These are phyloP conservation scores for Aspergillus sojae DNA, from an alignment of 2,329 filamentous ascomycete genomes.

Conservation along the genomic window DNA sequence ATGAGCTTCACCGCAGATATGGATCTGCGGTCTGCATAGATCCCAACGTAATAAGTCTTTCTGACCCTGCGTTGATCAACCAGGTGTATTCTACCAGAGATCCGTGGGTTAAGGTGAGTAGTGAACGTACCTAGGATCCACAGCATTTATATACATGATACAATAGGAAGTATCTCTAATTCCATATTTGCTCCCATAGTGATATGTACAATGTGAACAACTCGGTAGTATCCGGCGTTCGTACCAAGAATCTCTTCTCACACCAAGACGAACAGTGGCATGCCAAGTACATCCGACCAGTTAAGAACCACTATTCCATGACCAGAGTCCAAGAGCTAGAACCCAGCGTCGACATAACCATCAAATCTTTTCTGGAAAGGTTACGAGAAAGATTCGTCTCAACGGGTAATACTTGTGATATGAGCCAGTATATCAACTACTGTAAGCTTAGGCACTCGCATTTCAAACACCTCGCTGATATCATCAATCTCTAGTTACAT, in stretches of 20 bases:
- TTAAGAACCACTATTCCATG: constrained; percentile 28
- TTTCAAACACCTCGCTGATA: neutral
- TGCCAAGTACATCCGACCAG: constrained; percentile 26
- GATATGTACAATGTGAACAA: constrained; percentile 32
- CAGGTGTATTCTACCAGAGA: constrained; percentile 79
- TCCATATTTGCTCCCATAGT: constrained; percentile 20
- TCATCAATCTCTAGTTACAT: neutral
- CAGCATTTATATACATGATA: neutral
- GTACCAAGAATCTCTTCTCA: constrained; percentile 30
- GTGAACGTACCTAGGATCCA: neutral
- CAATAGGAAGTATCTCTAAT: neutral
- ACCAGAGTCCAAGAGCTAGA: constrained; percentile 30
- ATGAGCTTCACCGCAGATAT: constrained; percentile 65
- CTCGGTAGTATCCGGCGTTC: constrained; percentile 27
- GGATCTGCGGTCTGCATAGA: constrained; percentile 75
- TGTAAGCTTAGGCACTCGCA: neutral
- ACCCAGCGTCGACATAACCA: constrained; percentile 28
- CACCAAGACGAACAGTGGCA: constrained; percentile 31
- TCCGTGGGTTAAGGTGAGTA: constrained; percentile 31
- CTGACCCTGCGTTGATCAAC: constrained; percentile 72
- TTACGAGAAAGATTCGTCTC: constrained; percentile 24
- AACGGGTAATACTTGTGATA: constrained; percentile 15
- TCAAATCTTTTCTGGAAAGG: constrained; percentile 29
- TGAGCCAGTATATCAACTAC: neutral
- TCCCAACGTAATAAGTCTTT: constrained; percentile 73